Evolutionary conservation across 2,329 filamentous ascomycete species (phyloP).

Genomic region (Hypoxylon sp.): DNA sequence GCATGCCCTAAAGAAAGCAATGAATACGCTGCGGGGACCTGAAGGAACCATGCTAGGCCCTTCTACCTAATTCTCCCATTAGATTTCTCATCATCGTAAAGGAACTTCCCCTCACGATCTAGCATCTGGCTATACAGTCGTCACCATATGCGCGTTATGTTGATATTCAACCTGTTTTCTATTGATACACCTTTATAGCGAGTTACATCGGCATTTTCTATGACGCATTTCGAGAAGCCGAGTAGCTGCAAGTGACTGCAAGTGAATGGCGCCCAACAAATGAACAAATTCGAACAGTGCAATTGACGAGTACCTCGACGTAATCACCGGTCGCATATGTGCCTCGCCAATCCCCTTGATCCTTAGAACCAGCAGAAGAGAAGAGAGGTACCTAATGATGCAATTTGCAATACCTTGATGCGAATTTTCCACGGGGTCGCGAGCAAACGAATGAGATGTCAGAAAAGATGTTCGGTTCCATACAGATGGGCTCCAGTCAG

Average conservation of each 20-base stretch:
- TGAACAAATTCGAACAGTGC: not conserved
- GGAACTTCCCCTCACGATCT: not conserved
- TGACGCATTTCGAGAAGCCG: not conserved
- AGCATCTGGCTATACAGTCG: not conserved
- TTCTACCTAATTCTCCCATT: not conserved
- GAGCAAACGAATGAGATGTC: slow-evolving; percentile 15
- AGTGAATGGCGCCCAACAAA: not conserved
- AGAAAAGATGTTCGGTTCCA: slow-evolving; percentile 25
- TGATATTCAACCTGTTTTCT: not conserved
- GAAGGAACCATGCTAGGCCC: not conserved
- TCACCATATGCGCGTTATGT: not conserved
- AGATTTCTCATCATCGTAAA: not conserved
- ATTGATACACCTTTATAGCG: not conserved
- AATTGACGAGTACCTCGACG: slow-evolving; percentile 8
- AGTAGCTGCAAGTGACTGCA: not conserved
- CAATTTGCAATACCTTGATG: slow-evolving; percentile 14
- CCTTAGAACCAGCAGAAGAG: not conserved
- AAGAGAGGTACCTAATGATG: slow-evolving; percentile 16
- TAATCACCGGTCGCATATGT: slow-evolving; percentile 5
- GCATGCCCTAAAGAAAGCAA: not conserved
- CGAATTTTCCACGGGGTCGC: slow-evolving; percentile 22
- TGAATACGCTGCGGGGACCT: not conserved
- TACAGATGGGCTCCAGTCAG: slow-evolving; percentile 13
- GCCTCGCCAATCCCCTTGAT: slow-evolving; percentile 18
- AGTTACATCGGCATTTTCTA: not conserved